phyloP scores from a whole-genome alignment of 1,284 basidiomycete genomes.

The Leccinum olivaceoglutinosum region DNA sequence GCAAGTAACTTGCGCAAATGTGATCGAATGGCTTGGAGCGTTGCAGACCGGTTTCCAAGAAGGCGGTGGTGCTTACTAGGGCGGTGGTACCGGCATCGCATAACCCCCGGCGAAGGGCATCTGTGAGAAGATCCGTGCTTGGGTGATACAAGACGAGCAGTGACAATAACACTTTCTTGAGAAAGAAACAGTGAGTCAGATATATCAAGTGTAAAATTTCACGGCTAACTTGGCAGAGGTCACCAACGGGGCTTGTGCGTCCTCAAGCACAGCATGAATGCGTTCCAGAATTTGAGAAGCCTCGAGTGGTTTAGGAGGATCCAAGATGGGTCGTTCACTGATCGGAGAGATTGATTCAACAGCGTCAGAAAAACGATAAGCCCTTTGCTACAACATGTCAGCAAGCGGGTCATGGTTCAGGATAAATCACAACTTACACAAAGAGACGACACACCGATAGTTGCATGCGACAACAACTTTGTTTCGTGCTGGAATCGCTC shows the following conservation, averaged over 20 bases:
- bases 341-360: constrained; percentile 33
- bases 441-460: constrained; percentile 81
- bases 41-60: constrained; percentile 75
- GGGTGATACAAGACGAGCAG: constrained; percentile 60
- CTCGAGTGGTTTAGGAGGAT: constrained; percentile 49
- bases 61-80: constrained; percentile 40
- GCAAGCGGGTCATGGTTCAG: not conserved
- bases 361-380: constrained; percentile 60
- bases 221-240: constrained; percentile 56
- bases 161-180: constrained; percentile 74
- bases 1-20: constrained; percentile 74
- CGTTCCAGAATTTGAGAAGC: constrained; percentile 54
- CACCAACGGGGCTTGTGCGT: constrained; percentile 46
- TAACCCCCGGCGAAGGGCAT: constrained; percentile 70
- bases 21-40: constrained; percentile 54
- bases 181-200: not conserved
- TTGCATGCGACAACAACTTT: constrained; percentile 67
- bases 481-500: constrained; percentile 75
- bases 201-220: constrained; percentile 10
- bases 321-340: constrained; percentile 32
- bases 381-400: constrained; percentile 51
- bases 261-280: constrained; percentile 61
- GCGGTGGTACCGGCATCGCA: constrained; percentile 46
- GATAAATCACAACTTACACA: constrained; percentile 52
- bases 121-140: constrained; percentile 63